Conservation (phyloP, 2,329 filamentous ascomycete species). For the Endocalyx cinctus region DNA sequence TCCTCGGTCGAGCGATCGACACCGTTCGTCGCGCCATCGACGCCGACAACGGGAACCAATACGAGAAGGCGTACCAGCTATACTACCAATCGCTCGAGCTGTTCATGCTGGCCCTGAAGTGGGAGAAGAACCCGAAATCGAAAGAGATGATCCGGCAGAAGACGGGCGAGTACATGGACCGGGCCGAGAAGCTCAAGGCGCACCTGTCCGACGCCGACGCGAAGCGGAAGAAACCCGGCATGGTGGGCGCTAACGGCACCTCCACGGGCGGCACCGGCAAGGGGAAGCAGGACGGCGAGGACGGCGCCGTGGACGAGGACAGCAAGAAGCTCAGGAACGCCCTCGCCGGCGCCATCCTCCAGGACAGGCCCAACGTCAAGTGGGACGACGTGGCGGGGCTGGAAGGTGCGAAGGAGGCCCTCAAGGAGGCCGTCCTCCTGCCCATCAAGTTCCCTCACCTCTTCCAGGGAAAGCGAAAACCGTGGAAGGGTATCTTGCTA, state of each 20-base stretch:
- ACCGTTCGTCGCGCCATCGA: constrained; percentile 97
- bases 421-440: constrained; percentile 96
- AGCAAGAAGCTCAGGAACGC: constrained; percentile 93
- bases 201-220: constrained; percentile 73
- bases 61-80: constrained; percentile 92
- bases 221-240: constrained; percentile 65
- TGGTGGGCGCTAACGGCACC: constrained; percentile 69
- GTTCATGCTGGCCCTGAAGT: constrained; percentile 98
- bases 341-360: constrained; percentile 84
- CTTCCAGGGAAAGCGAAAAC: constrained; percentile 92
- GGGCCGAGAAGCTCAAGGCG: constrained; percentile 94
- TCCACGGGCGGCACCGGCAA: constrained; percentile 59
- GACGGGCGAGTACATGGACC: constrained; percentile 95
- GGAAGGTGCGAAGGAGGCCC: constrained; percentile 88
- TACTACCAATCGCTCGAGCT: constrained; percentile 96
- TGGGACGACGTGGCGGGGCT: constrained; percentile 98
- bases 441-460: constrained; percentile 98
- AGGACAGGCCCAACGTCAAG: constrained; percentile 91
- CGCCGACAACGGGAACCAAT: constrained; percentile 89
- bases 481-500: constrained; percentile 95
- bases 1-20: constrained; percentile 92
- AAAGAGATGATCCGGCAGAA: constrained; percentile 98
- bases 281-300: constrained; percentile 47
- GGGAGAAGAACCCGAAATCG: constrained; percentile 97
- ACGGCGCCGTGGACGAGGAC: constrained; percentile 72